These are phyloP conservation scores for Stephania cephalantha DNA, from an alignment of 164 flowering plant species.

Conservation along the genomic window DNA sequence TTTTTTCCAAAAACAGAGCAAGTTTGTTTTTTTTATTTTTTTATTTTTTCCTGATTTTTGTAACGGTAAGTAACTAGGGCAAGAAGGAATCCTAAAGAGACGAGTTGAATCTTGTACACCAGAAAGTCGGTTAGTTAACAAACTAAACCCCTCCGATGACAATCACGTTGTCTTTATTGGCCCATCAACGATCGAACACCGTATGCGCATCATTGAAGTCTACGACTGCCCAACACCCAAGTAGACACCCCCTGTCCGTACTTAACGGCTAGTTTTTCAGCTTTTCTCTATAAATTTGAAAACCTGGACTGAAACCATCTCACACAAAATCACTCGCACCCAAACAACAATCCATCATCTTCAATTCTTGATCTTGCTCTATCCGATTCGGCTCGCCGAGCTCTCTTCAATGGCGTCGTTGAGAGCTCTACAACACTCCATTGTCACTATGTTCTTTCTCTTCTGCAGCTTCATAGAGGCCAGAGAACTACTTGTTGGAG, in stretches of 20 bases:
- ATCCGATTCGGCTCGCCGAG: not conserved
- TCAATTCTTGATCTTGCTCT: not conserved
- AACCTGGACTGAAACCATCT: not conserved
- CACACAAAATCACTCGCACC: not conserved
- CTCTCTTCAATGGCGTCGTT: slow-evolving; percentile 17
- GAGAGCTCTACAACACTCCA: slow-evolving; percentile 1
- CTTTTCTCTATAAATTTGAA: not conserved
- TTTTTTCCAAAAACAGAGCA: no score
- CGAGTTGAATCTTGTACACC: not conserved
- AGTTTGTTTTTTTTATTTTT: no score
- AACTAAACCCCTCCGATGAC: not conserved
- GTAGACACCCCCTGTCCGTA: not conserved
- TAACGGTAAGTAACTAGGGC: not conserved
- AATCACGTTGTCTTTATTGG: not conserved
- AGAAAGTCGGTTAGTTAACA: not conserved
- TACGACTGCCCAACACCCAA: not conserved
- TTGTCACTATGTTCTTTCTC: slow-evolving; percentile 16
- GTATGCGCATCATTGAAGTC: not conserved
- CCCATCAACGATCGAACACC: not conserved
- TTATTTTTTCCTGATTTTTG: not conserved
- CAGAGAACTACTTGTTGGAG: slow-evolving; percentile 38
- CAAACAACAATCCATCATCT: not conserved
- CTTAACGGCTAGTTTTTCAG: not conserved
- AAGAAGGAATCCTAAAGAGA: not conserved
- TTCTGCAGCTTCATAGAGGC: slow-evolving; percentile 27